These are phyloP conservation scores for Ceraceosorus bombacis DNA, from an alignment of 1,284 basidiomycete species.

Conservation along the genomic window DNA sequence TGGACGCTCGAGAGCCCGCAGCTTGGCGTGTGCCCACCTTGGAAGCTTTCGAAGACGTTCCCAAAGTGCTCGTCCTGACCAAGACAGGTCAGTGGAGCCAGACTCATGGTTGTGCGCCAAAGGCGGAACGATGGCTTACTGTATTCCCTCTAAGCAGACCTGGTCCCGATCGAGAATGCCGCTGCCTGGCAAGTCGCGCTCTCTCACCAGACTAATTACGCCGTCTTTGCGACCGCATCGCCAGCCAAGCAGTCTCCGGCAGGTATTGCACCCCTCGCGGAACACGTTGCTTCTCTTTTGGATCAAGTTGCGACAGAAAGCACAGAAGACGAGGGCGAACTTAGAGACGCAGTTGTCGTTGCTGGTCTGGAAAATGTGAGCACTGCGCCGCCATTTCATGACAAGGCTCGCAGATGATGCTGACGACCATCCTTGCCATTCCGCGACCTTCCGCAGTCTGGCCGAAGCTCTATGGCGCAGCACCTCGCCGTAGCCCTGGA, in stretches of 20 bases:
- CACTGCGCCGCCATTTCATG: not conserved
- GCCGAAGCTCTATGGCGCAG: constrained; percentile 15
- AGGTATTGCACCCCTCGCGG: constrained; percentile 12
- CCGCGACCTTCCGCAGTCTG: constrained; percentile 1
- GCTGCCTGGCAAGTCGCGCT: constrained; percentile 32
- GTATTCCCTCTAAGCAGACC: constrained; percentile 14
- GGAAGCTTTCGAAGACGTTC: not conserved
- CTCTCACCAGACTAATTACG: constrained; percentile 8
- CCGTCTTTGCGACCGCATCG: constrained; percentile 27
- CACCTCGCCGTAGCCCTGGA: constrained; percentile 8
- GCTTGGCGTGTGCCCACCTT: constrained; percentile 35
- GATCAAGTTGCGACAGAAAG: constrained; percentile 9
- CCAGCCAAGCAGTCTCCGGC: constrained; percentile 11
- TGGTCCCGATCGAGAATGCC: constrained; percentile 37
- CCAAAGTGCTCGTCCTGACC: too few relatives aligned
- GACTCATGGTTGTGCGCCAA: too few relatives aligned
- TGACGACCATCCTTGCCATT: not conserved
- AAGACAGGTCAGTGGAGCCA: too few relatives aligned
- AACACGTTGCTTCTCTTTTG: not conserved
- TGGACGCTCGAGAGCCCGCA: constrained; percentile 40
- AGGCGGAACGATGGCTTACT: too few relatives aligned
- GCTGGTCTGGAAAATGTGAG: constrained; percentile 32
- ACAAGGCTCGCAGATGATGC: not conserved
- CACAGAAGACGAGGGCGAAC: constrained; percentile 17
- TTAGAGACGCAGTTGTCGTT: constrained; percentile 24